These are phyloP conservation scores for Macrocybe gigantea DNA, from an alignment of 768 basidiomycete species.

Conservation along the genomic window DNA sequence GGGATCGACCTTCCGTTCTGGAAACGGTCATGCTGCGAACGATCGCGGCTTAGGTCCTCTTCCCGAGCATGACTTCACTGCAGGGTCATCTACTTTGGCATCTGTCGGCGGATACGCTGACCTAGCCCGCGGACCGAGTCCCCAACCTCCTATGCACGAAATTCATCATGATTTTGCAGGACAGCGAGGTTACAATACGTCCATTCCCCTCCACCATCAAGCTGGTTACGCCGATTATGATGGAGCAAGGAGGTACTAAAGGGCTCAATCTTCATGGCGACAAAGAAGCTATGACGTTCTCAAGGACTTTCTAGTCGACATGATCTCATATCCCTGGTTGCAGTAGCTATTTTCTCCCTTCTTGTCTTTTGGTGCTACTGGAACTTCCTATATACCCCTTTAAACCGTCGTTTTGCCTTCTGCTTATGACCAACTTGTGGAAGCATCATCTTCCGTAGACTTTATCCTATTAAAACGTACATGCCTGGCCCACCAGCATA, in stretches of 20 bases:
- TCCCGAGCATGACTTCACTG: constrained; percentile 76
- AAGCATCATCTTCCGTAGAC: too few relatives aligned
- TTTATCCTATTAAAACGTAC: too few relatives aligned
- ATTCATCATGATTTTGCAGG: constrained; percentile 39
- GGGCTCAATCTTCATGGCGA: too few relatives aligned
- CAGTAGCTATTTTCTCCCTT: background rate
- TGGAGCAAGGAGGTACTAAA: constrained; percentile 6
- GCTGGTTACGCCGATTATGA: constrained; percentile 34
- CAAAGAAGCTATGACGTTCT: background rate
- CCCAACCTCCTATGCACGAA: constrained; percentile 61
- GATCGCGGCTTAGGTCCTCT: constrained; percentile 35
- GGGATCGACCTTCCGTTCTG: constrained; percentile 64
- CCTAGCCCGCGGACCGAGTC: constrained; percentile 68
- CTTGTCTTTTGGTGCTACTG: constrained; percentile 1
- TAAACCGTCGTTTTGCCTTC: constrained; percentile 6
- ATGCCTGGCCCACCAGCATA: too few relatives aligned
- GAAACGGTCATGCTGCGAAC: constrained; percentile 23
- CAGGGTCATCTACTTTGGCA: constrained; percentile 48
- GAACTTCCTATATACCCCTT: constrained; percentile 12
- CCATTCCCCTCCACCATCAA: constrained; percentile 60
- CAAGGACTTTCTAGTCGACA: constrained; percentile 3
- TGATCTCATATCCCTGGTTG: background rate
- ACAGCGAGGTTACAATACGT: constrained; percentile 45
- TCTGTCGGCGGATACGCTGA: constrained; percentile 81
- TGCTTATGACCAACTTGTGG: too few relatives aligned